Evolutionary conservation across 106 monocot species (phyloP).

Genomic region (Dioscorea dumetorum): DNA sequence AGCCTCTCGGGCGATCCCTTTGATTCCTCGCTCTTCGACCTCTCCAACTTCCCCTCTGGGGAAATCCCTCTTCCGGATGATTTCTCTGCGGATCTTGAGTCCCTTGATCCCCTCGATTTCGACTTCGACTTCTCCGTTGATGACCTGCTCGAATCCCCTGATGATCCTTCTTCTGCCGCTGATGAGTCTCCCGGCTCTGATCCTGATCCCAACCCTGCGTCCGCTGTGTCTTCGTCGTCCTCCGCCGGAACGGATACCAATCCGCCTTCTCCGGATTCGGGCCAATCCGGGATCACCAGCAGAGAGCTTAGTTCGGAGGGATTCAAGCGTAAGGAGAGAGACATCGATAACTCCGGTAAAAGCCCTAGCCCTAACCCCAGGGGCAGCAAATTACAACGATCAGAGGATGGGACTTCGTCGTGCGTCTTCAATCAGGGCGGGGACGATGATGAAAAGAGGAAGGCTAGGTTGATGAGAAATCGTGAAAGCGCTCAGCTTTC

Average conservation of each 20-base stretch:
- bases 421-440: constrained; percentile 4
- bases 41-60: neutral
- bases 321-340: constrained; percentile 34
- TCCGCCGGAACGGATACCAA: neutral
- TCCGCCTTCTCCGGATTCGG: neutral
- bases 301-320: constrained; percentile 20
- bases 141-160: constrained; percentile 26
- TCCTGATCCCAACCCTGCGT: neutral
- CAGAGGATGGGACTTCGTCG: constrained; percentile 9
- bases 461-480: constrained; percentile 54
- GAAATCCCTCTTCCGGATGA: constrained; percentile 6
- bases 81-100: no score
- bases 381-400: constrained; percentile 11
- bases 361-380: constrained; percentile 13
- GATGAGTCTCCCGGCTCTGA: neutral
- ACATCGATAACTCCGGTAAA: neutral
- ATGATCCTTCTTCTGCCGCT: constrained; percentile 19
- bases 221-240: neutral
- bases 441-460: constrained; percentile 53
- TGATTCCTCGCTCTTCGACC: neutral
- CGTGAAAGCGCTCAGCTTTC: constrained; percentile 76
- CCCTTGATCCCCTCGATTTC: no score
- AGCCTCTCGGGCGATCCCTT: neutral
- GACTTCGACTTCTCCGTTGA: constrained; percentile 25
- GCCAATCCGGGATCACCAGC: constrained; percentile 12